phyloP scores from a whole-genome alignment of 805 yeast species.

The Candida alai region DNA sequence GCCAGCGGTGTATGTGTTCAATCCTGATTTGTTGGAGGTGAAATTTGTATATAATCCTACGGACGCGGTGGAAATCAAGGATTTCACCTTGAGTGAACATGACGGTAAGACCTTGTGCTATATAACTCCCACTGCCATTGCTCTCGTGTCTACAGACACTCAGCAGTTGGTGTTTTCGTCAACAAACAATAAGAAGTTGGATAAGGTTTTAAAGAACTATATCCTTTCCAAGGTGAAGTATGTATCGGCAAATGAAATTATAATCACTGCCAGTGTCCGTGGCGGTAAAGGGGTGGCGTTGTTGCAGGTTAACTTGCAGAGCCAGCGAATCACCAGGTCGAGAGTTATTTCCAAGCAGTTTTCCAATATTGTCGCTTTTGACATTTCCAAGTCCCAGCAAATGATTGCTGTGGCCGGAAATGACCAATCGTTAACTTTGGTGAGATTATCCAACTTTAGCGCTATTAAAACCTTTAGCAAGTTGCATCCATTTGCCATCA shows the following conservation, averaged over 20 bases:
- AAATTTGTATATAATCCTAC: conserved; percentile 51
- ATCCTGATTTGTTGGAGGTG: conserved; percentile 50
- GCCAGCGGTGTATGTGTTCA: conserved; percentile 58
- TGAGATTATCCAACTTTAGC: conserved; percentile 49
- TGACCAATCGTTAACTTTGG: conserved; percentile 62
- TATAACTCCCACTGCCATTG: conserved; percentile 52
- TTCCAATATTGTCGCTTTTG: conserved; percentile 52
- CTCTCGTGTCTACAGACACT: conserved; percentile 47
- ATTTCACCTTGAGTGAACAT: conserved; percentile 58
- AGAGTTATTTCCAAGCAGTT: conserved; percentile 43
- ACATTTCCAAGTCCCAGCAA: conserved; percentile 39
- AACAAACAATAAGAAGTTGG: conserved; percentile 15
- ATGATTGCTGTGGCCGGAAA: conserved; percentile 57
- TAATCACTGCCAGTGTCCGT: conserved; percentile 30
- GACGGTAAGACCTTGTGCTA: conserved; percentile 60
- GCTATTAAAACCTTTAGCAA: conserved; percentile 49
- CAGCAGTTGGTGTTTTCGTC: conserved; percentile 34
- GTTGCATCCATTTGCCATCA: conserved; percentile 76
- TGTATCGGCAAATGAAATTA: conserved; percentile 27
- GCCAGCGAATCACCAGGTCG: conserved; percentile 40
- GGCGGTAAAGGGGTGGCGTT: conserved; percentile 37
- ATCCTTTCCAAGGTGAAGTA: conserved; percentile 43
- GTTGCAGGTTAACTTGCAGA: conserved; percentile 41
- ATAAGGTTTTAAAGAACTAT: conserved; percentile 21
- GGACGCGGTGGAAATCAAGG: conserved; percentile 52